Evolutionary conservation across 805 yeast genomes (phyloP).

Genomic region (Metschnikowia drakensbergensis): DNA sequence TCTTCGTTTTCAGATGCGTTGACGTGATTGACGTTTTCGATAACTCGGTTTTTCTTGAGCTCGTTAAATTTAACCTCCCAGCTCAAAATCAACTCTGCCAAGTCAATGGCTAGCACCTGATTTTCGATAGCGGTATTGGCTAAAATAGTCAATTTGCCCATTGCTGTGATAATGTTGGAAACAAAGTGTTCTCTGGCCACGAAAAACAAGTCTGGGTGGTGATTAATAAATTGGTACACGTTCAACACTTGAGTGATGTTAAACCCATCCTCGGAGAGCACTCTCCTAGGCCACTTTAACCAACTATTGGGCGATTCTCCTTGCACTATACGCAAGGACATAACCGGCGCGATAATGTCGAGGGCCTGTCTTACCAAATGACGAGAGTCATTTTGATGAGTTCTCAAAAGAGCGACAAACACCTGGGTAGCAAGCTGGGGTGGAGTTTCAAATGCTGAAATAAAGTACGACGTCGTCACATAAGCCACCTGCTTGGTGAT

Average conservation of each 20-base stretch:
- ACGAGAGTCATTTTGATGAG: conserved; percentile 82
- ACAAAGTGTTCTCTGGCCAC: conserved; percentile 85
- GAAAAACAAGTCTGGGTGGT: conserved; percentile 79
- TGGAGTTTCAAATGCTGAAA: conserved; percentile 84
- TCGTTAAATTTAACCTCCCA: conserved; percentile 69
- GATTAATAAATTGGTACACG: conserved; percentile 83
- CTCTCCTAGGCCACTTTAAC: conserved; percentile 94
- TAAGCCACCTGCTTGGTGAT: conserved; percentile 91
- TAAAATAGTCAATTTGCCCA: conserved; percentile 81
- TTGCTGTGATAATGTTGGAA: conserved; percentile 82
- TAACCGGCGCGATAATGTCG: conserved; percentile 82
- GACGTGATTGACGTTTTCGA: not conserved
- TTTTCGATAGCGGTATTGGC: conserved; percentile 77
- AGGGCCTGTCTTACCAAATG: conserved; percentile 81
- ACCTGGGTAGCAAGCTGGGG: conserved; percentile 85
- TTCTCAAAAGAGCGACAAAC: conserved; percentile 81
- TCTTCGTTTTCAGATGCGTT: not conserved
- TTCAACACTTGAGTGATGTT: conserved; percentile 81
- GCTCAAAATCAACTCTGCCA: conserved; percentile 76
- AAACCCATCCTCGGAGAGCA: conserved; percentile 84
- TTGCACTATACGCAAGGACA: conserved; percentile 60
- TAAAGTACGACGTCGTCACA: conserved; percentile 80
- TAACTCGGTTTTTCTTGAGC: conserved; percentile 11
- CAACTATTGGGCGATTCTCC: conserved; percentile 60
- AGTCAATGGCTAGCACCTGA: conserved; percentile 80